phyloP scores from a whole-genome alignment of 2,329 filamentous ascomycete species.

The Neonectria neomacrospora region DNA sequence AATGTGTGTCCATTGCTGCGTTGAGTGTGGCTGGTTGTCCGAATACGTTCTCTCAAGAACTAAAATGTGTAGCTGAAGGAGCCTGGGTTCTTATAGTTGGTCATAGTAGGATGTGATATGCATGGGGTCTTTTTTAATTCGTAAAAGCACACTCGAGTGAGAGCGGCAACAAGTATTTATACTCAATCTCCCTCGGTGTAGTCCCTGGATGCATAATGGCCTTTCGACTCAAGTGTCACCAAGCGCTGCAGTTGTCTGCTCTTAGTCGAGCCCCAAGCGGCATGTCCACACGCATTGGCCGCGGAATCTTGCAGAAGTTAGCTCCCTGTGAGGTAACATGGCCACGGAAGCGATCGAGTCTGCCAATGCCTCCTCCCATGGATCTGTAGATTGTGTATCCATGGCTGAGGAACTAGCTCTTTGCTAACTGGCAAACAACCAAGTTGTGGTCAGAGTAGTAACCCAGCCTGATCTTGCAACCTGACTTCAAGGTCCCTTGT shows the following conservation, averaged over 20 bases:
- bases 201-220: too few relatives aligned
- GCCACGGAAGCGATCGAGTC: conserved; percentile 5
- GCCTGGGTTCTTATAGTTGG: not conserved
- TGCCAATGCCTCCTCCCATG: not conserved
- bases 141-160: not conserved
- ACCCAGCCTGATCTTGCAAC: too few relatives aligned
- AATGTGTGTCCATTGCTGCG: not conserved
- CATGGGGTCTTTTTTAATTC: not conserved
- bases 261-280: not conserved
- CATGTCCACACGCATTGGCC: not conserved
- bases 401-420: conserved; percentile 8
- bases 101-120: not conserved
- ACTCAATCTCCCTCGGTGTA: not conserved
- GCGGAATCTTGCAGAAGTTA: not conserved
- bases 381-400: not conserved
- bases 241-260: not conserved
- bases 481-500: too few relatives aligned
- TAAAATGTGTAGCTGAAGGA: not conserved
- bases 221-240: conserved; percentile 10
- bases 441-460: not conserved
- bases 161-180: not conserved
- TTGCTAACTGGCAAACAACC: too few relatives aligned
- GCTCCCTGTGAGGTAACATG: conserved; percentile 15
- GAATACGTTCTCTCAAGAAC: not conserved
- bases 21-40: not conserved